A percentile compares a stretch with the other conserved stretches of the same genome.
Conservation (phyloP, 352 stramenopile genomes). For the Pythium oligandrum region DNA sequence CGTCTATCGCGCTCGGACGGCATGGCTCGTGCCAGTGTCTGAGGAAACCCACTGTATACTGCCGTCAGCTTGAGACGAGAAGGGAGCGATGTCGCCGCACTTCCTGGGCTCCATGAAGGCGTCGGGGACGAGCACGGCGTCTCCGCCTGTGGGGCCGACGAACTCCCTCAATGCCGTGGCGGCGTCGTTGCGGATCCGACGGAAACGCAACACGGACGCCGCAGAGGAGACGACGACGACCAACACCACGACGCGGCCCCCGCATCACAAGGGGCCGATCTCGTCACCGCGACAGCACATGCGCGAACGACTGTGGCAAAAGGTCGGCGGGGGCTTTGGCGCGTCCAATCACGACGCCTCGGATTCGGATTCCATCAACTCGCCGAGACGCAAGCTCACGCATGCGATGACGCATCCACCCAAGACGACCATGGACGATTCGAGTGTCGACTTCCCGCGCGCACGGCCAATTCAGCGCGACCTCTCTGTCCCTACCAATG, state of each 20-base stretch:
- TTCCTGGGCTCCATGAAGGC: constrained; percentile 8
- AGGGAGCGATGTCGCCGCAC: constrained; percentile 4
- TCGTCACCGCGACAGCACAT: not conserved
- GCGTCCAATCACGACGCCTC: not conserved
- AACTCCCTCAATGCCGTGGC: constrained; percentile 13
- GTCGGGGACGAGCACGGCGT: not conserved
- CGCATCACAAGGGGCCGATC: not conserved
- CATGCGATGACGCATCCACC: not conserved
- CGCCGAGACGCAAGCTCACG: not conserved
- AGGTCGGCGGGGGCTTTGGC: not conserved
- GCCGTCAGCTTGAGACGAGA: not conserved
- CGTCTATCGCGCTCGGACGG: not conserved
- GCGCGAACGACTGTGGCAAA: not conserved
- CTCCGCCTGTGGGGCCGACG: not conserved
- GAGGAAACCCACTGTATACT: not conserved
- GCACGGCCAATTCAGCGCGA: not conserved
- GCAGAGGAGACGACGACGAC: not conserved
- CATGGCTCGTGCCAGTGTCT: not conserved
- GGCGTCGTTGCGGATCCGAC: constrained; percentile 11
- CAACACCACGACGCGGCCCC: not conserved
- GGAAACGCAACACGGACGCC: constrained; percentile 6
- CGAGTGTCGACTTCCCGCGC: not conserved
- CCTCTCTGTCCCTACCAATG: not conserved
- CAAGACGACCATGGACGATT: not conserved
- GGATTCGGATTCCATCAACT: not conserved